A percentile compares a stretch with the other conserved stretches of the same genome.
Evolutionary conservation across 495 filamentous ascomycete species (phyloP).

Genomic region (Neurospora sp.): DNA sequence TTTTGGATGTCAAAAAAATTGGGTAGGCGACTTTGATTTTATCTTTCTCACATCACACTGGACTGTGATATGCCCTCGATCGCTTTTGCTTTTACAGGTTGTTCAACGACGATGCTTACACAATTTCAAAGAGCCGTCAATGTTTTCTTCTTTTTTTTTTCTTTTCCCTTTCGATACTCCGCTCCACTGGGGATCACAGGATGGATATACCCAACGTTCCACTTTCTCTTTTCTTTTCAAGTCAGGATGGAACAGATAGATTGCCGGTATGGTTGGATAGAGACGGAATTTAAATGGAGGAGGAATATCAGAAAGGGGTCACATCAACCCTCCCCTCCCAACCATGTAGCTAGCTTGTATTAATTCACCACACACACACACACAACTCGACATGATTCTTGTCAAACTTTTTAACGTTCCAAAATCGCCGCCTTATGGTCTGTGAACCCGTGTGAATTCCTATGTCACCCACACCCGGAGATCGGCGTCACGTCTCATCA

Average conservation of each 20-base stretch:
- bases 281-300: background rate
- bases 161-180: background rate
- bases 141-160: slow-evolving; percentile 9
- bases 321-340: background rate
- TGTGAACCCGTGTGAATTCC: background rate
- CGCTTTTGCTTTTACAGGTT: slow-evolving; percentile 5
- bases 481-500: background rate
- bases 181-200: slow-evolving; percentile 17
- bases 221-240: slow-evolving; percentile 5
- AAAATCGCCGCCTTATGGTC: background rate
- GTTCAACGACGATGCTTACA: slow-evolving; percentile 9
- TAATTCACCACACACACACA: background rate
- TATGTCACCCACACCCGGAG: background rate
- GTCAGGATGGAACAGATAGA: background rate
- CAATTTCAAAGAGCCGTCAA: slow-evolving; percentile 12
- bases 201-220: slow-evolving; percentile 26
- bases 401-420: background rate
- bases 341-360: background rate
- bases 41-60: background rate
- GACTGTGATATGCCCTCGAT: slow-evolving; percentile 4
- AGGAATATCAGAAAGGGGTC: background rate
- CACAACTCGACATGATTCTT: background rate
- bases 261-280: background rate
- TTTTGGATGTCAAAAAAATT: background rate
- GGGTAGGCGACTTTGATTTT: background rate